Percentiles rank a stretch among this genome's conserved stretches.
phyloP scores from a whole-genome alignment of 176 grass and related monocot genomes.

The Melocanna baccifera region DNA sequence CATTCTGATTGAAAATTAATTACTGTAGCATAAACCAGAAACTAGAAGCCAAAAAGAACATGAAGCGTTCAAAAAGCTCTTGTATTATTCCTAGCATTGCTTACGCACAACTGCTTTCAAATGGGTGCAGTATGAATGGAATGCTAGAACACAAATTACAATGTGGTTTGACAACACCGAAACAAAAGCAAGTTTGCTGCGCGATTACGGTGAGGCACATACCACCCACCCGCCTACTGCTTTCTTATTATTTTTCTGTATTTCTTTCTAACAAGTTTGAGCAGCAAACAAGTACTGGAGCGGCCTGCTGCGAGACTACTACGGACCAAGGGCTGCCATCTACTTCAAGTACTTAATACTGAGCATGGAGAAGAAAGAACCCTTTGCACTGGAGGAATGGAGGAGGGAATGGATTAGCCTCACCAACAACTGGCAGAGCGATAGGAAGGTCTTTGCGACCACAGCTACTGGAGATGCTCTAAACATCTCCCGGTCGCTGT shows the following conservation, averaged over 20 bases:
- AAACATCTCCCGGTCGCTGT: constrained; percentile 52
- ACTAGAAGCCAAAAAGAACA: no score
- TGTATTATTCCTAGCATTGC: not conserved
- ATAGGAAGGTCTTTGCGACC: constrained; percentile 43
- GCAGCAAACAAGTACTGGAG: constrained; percentile 95
- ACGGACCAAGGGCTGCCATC: constrained; percentile 61
- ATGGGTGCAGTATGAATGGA: constrained; percentile 81
- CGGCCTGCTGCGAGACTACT: constrained; percentile 68
- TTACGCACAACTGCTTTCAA: not conserved
- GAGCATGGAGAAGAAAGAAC: constrained; percentile 52
- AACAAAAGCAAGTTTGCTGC: constrained; percentile 72
- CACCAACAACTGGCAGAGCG: constrained; percentile 75
- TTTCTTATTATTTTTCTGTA: not conserved
- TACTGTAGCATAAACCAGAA: no score
- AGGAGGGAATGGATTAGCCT: constrained; percentile 76
- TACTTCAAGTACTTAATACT: constrained; percentile 66
- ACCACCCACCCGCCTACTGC: not conserved
- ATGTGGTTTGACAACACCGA: constrained; percentile 91
- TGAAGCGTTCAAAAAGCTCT: not conserved
- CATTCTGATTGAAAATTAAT: no score
- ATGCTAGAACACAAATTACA: constrained; percentile 87
- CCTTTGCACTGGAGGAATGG: constrained; percentile 63
- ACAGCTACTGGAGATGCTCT: constrained; percentile 53
- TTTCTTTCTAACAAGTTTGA: not conserved
- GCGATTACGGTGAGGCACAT: constrained; percentile 56